Percentiles rank a stretch among this genome's conserved stretches.
These are phyloP conservation scores for Arbutus unedo DNA, from an alignment of 148 eudicot genomes.

Conservation along the genomic window DNA sequence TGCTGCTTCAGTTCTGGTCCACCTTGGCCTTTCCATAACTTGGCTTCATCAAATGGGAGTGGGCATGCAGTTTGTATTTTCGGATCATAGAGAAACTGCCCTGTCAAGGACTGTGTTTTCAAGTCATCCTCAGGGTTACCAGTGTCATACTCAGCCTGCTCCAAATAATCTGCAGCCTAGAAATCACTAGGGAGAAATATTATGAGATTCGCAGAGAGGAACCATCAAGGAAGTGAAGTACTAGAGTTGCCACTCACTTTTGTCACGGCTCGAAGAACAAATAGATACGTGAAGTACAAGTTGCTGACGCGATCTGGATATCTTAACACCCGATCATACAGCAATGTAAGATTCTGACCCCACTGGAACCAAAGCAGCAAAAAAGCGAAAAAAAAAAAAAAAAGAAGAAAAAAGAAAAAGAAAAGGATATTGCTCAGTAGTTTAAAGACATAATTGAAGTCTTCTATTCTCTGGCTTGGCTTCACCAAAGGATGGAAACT, in stretches of 20 bases:
- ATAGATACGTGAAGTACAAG: constrained; percentile 75
- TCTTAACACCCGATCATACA: constrained; percentile 72
- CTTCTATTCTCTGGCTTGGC: background rate
- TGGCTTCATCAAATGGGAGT: constrained; percentile 84
- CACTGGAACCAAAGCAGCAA: constrained; percentile 49
- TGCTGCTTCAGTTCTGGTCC: constrained; percentile 77
- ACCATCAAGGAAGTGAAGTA: background rate
- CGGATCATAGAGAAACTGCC: constrained; percentile 55
- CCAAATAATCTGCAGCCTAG: constrained; percentile 77
- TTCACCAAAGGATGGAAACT: background rate
- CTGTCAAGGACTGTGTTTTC: constrained; percentile 66
- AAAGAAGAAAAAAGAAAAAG: too few relatives aligned
- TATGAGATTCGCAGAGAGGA: background rate
- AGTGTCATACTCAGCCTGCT: constrained; percentile 81
- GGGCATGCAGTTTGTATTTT: constrained; percentile 76
- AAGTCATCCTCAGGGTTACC: constrained; percentile 72
- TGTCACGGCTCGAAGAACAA: constrained; percentile 85
- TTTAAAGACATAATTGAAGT: background rate
- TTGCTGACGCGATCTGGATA: constrained; percentile 75
- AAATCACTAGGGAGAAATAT: background rate
- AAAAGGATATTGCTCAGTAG: background rate
- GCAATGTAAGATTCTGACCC: constrained; percentile 67
- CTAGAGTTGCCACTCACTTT: constrained; percentile 43
- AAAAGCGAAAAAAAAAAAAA: background rate
- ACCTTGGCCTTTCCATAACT: constrained; percentile 81